Conservation (phyloP, 1,284 basidiomycete genomes). For the Ceratobasidium sp. region DNA sequence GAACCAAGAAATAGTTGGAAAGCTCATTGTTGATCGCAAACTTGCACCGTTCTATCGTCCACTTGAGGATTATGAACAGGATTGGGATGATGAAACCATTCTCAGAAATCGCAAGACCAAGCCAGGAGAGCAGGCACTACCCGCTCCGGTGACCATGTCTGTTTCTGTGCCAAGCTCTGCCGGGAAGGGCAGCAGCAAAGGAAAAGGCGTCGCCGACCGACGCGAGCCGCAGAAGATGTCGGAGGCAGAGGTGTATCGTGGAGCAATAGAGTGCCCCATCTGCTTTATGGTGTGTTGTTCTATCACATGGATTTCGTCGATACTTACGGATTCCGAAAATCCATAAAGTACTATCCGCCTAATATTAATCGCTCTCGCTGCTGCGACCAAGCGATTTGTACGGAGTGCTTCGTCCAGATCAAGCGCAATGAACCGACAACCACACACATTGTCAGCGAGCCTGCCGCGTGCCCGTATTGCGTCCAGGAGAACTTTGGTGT, state of each 20-base stretch:
- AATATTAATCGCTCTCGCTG: slow-evolving; percentile 97
- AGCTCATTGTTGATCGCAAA: slow-evolving; percentile 84
- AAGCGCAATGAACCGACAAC: slow-evolving; percentile 93
- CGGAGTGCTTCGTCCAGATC: slow-evolving; percentile 99
- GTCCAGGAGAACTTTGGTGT: slow-evolving; percentile 97
- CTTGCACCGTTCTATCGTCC: slow-evolving; percentile 97
- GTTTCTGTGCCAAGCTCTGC: slow-evolving; percentile 14
- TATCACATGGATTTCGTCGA: slow-evolving; percentile 28
- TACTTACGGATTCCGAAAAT: slow-evolving; percentile 27
- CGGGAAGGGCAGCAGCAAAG: slow-evolving; percentile 18
- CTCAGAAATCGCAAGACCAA: slow-evolving; percentile 68
- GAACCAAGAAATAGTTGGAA: slow-evolving; percentile 85
- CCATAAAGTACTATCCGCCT: slow-evolving; percentile 81
- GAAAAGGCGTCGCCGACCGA: slow-evolving; percentile 42
- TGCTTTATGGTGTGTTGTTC: slow-evolving; percentile 87
- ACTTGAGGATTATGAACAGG: slow-evolving; percentile 88
- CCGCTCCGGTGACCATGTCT: slow-evolving; percentile 22
- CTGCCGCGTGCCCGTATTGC: slow-evolving; percentile 95
- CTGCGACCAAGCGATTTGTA: slow-evolving; percentile 98
- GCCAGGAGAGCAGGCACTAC: slow-evolving; percentile 32
- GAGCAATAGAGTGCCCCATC: slow-evolving; percentile 97
- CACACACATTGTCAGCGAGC: slow-evolving; percentile 91
- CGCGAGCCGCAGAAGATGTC: slow-evolving; percentile 66
- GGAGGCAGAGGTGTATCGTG: slow-evolving; percentile 81
- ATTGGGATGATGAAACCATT: slow-evolving; percentile 85